Evolutionary conservation across 768 basidiomycete species (phyloP), one percentile per base, ranked within the genome.

Genomic region (Neoboletus brunneissimus): DNA sequence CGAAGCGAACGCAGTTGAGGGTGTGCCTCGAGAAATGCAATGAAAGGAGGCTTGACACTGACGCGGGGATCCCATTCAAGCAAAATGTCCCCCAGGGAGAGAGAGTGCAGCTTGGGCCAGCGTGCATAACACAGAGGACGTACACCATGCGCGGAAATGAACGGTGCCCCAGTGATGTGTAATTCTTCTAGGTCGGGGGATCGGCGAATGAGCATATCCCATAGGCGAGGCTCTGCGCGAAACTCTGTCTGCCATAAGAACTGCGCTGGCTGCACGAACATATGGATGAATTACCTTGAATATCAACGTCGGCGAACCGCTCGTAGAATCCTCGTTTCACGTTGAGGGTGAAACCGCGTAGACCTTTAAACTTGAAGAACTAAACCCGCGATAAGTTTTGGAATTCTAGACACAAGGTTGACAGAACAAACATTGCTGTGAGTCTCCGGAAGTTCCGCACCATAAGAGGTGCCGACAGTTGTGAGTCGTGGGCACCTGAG

Each of bases 181-280:
- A 91, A 76, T 52, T 86, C 84, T 66, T 88, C 82, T 9, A 91
- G 78, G 60, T 86, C 76, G 1, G 85, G 86, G 62, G 84, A 87
- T 29, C 78, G 79, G 25, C 74, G 72, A 51, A 83, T 81, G 46
- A 91, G 77, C 89, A 91, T 88, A 58, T 83, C 79, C 85, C 86
- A 88, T 51, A 91, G 73, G 15, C 59, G 64, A 31, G 53, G 44
- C 34, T 71, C 67, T 8, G 61, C 68, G 15, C 37, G 63, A 22
- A 68, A 56, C 16, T 66, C 72, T 73, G 27, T 16, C 5, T 43
- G 18, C 3, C 11, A 44, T 72, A 7, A 66, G 58, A 35, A 22
- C 8, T 0, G 13, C 32, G 45, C 27, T 25, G 27, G 34, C 5
- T 35, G 29, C 1, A 25, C 10, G n/a, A 23, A 46, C 7, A 20